A percentile compares a stretch with the other conserved stretches of the same genome.
Conservation (phyloP, 2,329 filamentous ascomycete genomes). For the Xylaria sp. region DNA sequence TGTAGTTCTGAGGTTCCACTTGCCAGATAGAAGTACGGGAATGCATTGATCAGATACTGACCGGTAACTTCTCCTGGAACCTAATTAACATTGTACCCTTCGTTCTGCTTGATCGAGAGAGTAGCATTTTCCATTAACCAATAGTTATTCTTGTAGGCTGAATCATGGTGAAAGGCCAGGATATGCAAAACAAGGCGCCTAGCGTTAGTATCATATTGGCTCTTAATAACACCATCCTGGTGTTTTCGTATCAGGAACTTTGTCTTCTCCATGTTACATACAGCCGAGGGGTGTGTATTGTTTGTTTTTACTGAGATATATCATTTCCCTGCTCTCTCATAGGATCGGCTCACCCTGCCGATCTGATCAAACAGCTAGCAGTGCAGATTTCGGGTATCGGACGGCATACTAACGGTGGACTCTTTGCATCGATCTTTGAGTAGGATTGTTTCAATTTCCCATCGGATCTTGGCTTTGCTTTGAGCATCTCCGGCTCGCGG, state of each 20-base stretch:
- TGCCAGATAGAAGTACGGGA: not conserved
- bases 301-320: conserved; percentile 11
- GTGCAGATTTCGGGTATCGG: conserved; percentile 39
- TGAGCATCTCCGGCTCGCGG: not conserved
- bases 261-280: not conserved
- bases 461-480: conserved; percentile 18
- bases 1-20: not conserved
- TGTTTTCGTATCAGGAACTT: conserved; percentile 3
- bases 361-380: conserved; percentile 32
- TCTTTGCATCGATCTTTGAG: conserved; percentile 12
- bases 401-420: conserved; percentile 12
- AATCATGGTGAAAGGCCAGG: not conserved
- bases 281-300: not conserved
- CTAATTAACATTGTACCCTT: not conserved
- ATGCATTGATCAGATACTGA: not conserved
- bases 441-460: not conserved
- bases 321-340: conserved; percentile 23
- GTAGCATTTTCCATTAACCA: not conserved
- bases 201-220: not conserved
- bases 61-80: not conserved
- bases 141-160: not conserved
- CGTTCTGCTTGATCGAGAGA: not conserved
- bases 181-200: not conserved
- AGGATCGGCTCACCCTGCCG: conserved; percentile 35
- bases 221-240: not conserved